Percentiles rank a stretch among this genome's conserved stretches.
These are phyloP conservation scores for Vicia villosa DNA, from an alignment of 306 rosid species.

Conservation along the genomic window DNA sequence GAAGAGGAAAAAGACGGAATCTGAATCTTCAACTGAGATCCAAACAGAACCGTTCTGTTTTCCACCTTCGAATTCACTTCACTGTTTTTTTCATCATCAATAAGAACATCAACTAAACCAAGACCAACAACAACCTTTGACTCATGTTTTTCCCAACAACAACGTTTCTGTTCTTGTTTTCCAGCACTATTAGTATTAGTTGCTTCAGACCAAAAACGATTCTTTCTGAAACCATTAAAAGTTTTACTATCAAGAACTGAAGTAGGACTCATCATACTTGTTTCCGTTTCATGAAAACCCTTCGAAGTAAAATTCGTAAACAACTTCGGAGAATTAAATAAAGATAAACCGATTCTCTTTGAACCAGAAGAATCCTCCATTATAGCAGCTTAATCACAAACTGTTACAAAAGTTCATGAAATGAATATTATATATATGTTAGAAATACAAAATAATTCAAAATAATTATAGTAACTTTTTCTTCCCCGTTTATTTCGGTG, in stretches of 20 bases:
- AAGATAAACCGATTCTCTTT: conserved; percentile 47
- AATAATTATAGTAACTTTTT: conserved; percentile 36
- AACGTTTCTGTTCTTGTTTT: conserved; percentile 60
- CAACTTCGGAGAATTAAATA: conserved; percentile 63
- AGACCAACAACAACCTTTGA: conserved; percentile 75
- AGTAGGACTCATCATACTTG: conserved; percentile 70
- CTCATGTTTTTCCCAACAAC: conserved; percentile 59
- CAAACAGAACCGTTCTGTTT: conserved; percentile 67
- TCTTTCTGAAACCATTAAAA: conserved; percentile 51
- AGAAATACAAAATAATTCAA: too few relatives aligned
- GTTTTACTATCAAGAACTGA: conserved; percentile 76
- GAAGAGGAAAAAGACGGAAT: conserved; percentile 48
- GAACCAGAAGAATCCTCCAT: conserved; percentile 60
- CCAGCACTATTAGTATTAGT: conserved; percentile 51
- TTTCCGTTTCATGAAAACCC: conserved; percentile 57
- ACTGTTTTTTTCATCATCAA: conserved; percentile 50
- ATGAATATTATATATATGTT: too few relatives aligned
- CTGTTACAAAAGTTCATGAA: neutral
- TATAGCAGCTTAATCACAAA: neutral
- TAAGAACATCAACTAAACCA: conserved; percentile 74
- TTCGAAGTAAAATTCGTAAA: conserved; percentile 57
- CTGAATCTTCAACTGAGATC: conserved; percentile 83
- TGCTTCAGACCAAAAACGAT: conserved; percentile 62
- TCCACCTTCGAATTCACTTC: conserved; percentile 45
- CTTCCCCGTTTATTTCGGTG: conserved; percentile 56